Evolutionary conservation across 2,329 filamentous ascomycete species (phyloP), one percentile per base, ranked within the genome.

Genomic region (Calonectria crousiana): DNA sequence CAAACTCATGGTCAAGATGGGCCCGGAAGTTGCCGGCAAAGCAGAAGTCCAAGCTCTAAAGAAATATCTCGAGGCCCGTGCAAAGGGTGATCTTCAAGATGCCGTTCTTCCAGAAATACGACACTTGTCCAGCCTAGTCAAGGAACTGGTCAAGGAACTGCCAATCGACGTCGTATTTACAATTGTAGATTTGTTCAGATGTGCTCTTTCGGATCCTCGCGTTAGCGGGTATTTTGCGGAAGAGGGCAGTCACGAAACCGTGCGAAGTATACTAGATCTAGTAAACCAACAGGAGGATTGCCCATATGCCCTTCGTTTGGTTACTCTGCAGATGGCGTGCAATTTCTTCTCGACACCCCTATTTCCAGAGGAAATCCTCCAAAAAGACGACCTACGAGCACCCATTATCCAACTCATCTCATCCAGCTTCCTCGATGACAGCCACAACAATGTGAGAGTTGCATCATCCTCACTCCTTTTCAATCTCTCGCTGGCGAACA

Each of bases 151-250:
- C 4, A 81, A 84, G 0, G 85, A 86, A 0, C 85, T 97, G 2
- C 90, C 94, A 0, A 82, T 87, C 0, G 93, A 94, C 18, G 86
- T 89, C 1, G 89, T 95, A 53, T 98, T 98, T 82, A 91, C 95
- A 1, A 88, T 96, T 0, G 89, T 98, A n/a, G 97, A 98, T 81
- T 89, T 99, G 2, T 90, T 98, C 66, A 91, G 97, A 28, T 91
- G 94, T 75, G 91, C 94, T 0, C 90, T 98, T 71, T 88, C 93
- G 16, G 96, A 98, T 79, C 88, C 93, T 0, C 92, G 96, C 49
- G 88, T 98, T 20, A 95, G 94, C 74, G 94, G 94, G 23, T 97
- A 92, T 85, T 95, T 95, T 75, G 95, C 95, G 1, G 94, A 97
- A 82, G 95, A 98, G 83, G 83, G 87, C 20, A 87, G 87, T 11